Evolutionary conservation across 75 land plant genomes (phyloP), one percentile per base, ranked within the genome.

Genomic region (Sequoia sempervirens): DNA sequence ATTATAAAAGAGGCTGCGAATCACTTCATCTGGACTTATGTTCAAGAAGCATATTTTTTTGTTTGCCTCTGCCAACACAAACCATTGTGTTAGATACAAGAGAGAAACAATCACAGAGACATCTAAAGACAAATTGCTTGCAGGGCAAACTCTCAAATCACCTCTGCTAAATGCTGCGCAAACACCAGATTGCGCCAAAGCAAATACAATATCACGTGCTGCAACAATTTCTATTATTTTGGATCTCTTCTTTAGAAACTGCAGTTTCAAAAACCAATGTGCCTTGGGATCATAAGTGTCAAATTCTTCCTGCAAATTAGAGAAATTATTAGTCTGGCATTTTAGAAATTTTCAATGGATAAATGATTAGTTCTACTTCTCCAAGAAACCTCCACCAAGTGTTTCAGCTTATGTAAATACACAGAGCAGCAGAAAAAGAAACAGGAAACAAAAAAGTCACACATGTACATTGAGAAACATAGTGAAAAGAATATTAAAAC

Each of bases 271-370:
- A 83, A 89, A 88, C 82, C 88, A 89, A 82, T 91, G 89, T 14
- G 92, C 94, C 68, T 97, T 96, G 15, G 96, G 96, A 89, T 97
- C 99, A 89, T 96, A 92, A 2, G 99, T 97, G 87, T 97, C 99
- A 86, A 94, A 97, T 79, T 96, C 98, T 79, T 93, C 98, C 99
- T 97, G 91, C 78, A 80, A 18, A 12, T 23, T 23, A 6, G 66
- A 61, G 26, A 23, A 61, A 20, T 23, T 23, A 23, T 61, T 23
- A 61, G n/a, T 61, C 26, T 23, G 8, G 66, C 5, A 23, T 5
- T 20, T 61, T 23, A 26, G 28, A 61, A 20, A 61, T 61, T 61
- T 61, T 15, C 54, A 53, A 53, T 53, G 54, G 54, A 53, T 1
- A 1, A 26, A 23, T 23, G 66, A 61, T 18, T 58, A 18, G n/a